Evolutionary conservation across 257 asterid genomes (phyloP).

Genomic region (Phtheirospermum japonicum): DNA sequence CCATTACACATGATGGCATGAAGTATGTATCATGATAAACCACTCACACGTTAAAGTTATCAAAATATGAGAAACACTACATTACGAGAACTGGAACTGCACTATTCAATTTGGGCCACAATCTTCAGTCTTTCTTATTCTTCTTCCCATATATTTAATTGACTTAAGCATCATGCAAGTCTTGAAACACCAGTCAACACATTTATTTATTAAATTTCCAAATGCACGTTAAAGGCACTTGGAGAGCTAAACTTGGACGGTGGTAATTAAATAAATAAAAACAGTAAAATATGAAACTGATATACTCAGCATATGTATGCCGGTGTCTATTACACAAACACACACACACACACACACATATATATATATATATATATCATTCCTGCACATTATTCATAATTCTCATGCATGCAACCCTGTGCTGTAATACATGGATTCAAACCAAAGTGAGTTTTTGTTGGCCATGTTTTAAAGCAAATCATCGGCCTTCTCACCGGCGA

Average conservation of each 20-base stretch:
- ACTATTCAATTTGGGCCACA: too few species aligned
- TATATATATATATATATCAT: background rate
- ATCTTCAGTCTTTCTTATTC: too few species aligned
- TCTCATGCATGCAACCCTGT: background rate
- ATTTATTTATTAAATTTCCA: background rate
- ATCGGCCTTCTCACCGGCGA: slow-evolving; percentile 26
- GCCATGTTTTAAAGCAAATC: slow-evolving; percentile 12
- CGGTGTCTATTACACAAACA: background rate
- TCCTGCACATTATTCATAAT: slow-evolving; percentile 3
- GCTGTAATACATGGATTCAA: too few species aligned
- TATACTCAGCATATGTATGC: background rate
- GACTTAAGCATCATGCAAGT: background rate
- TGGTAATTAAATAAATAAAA: too few species aligned
- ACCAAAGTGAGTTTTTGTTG: too few species aligned
- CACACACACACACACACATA: too few species aligned
- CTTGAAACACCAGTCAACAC: background rate
- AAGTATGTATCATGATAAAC: too few species aligned
- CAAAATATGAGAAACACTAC: too few species aligned
- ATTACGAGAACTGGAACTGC: too few species aligned
- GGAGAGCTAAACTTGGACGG: background rate
- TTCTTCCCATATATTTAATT: too few species aligned
- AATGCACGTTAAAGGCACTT: background rate
- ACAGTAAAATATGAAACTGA: background rate
- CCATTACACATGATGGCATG: too few species aligned
- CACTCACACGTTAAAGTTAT: too few species aligned